phyloP scores from a whole-genome alignment of 2,329 filamentous ascomycete species.

The Albophoma yamanashiensis region DNA sequence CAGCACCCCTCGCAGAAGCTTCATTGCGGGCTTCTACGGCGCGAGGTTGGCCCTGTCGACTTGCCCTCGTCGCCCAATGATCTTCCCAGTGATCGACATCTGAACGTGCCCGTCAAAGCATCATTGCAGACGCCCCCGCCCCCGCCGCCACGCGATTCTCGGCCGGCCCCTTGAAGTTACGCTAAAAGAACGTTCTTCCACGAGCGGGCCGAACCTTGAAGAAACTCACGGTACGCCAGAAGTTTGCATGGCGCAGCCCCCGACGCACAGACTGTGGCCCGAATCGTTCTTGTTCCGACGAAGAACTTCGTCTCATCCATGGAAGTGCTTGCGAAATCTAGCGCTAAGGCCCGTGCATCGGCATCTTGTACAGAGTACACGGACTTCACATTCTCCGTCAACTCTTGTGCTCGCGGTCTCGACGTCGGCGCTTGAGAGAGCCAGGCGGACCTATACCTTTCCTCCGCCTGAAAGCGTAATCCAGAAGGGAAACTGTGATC shows the following conservation, averaged over 20 bases:
- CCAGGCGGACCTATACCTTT: neutral
- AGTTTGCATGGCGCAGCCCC: neutral
- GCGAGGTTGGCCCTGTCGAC: neutral
- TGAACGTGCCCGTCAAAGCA: neutral
- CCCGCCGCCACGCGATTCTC: neutral
- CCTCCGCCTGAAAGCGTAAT: neutral
- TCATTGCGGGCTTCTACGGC: neutral
- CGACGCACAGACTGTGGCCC: too few species aligned
- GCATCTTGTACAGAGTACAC: neutral
- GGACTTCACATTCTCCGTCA: neutral
- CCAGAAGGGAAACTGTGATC: too few species aligned
- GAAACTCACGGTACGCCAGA: neutral
- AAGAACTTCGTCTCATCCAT: neutral
- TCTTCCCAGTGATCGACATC: neutral
- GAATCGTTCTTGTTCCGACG: neutral
- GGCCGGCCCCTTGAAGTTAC: neutral
- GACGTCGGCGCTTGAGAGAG: neutral
- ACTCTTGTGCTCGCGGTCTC: neutral
- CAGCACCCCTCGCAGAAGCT: neutral
- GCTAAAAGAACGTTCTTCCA: neutral
- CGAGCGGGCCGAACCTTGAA: neutral
- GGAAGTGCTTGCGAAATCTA: neutral
- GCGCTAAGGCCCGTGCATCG: neutral
- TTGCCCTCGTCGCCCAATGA: neutral
- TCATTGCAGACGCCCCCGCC: neutral